Percentiles rank a stretch among this genome's conserved stretches.
These are phyloP conservation scores for Crepidotus variabilis DNA, from an alignment of 768 basidiomycete species.

Conservation along the genomic window DNA sequence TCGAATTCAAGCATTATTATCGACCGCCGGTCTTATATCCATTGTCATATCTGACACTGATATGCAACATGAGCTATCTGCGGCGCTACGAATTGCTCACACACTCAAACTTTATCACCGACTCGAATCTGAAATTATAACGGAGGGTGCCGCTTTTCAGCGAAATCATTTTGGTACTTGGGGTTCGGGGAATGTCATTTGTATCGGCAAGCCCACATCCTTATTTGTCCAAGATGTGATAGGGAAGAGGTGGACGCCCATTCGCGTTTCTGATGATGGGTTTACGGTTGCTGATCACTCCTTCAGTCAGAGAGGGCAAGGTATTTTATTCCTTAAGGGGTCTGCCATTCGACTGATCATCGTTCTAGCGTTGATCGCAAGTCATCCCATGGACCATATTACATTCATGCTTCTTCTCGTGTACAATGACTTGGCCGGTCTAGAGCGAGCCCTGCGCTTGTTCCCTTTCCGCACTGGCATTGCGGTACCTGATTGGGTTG, in stretches of 20 bases:
- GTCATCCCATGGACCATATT: conserved; percentile 50
- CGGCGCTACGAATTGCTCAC: conserved; percentile 67
- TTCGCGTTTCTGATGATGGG: conserved; percentile 22
- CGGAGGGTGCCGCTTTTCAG: conserved; percentile 32
- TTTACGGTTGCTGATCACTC: conserved; percentile 23
- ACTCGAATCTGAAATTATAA: conserved; percentile 61
- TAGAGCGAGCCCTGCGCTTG: conserved; percentile 68
- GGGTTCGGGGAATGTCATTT: conserved; percentile 49
- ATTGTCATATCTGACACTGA: conserved; percentile 46
- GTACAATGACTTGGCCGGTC: conserved; percentile 48
- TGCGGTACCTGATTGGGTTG: conserved; percentile 73
- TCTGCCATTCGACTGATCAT: background rate
- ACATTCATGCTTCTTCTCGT: conserved; percentile 51
- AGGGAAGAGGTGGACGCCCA: conserved; percentile 25
- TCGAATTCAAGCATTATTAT: conserved; percentile 66
- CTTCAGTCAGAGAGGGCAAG: conserved; percentile 25
- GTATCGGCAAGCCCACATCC: conserved; percentile 45
- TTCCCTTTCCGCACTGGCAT: conserved; percentile 86
- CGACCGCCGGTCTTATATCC: conserved; percentile 45
- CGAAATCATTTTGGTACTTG: conserved; percentile 19
- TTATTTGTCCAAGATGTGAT: conserved; percentile 30
- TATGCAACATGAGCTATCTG: conserved; percentile 34
- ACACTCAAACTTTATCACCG: conserved; percentile 65
- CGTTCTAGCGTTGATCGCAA: conserved; percentile 49
- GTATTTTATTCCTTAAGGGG: conserved; percentile 19